Evolutionary conservation across 2,329 filamentous ascomycete species (phyloP), one percentile per base, ranked within the genome.

Genomic region (Neofusicoccum cordaticola): DNA sequence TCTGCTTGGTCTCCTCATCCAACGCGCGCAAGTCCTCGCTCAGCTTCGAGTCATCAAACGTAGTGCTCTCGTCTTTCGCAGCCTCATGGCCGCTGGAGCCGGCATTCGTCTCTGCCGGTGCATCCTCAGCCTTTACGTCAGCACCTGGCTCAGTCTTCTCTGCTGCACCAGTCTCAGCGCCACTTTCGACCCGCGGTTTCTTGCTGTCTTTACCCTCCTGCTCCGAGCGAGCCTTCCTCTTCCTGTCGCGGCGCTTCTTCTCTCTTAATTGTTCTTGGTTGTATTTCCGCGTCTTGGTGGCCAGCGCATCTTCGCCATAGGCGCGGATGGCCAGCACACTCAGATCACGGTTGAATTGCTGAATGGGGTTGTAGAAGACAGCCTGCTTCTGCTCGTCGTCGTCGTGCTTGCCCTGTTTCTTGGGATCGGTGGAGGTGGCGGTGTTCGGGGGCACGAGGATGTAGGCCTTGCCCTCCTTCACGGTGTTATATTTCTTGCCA

Each of bases 301-400:
- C 73, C 4, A 85, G 70, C 37, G 78, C 72, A 71, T 92, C 87
- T 69, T 95, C 88, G 1, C 91, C 92, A 75, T 94, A 97, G 0
- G 91, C 90, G 73, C 91, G 92, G 76, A 99, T 97, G 0, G 92
- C 92, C 13, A 99, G 84, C 31, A 97, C 92, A 66, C 92, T 97
- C 69, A 99, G 79, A 75, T 99, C 95, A 52, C 96, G 90, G 78
- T 99, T 99, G 83, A 98, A 99, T 75, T 99, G 95, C 75, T 99
- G 95, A 63, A 99, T 97, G 0, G 95, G 94, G 71, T 99, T 99
- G 84, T 99, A 99, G 74, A 99, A 99, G 64, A 99, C 96, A 39
- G 83, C 82, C 71, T 94, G 90, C 83, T 70, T 88, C 85, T 66
- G 84, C 81, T 71, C 72, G 5, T 86, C 85, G 64, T 82, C 74